Conservation (phyloP, 805 yeast species). For the Lachancea lanzarotensis region DNA sequence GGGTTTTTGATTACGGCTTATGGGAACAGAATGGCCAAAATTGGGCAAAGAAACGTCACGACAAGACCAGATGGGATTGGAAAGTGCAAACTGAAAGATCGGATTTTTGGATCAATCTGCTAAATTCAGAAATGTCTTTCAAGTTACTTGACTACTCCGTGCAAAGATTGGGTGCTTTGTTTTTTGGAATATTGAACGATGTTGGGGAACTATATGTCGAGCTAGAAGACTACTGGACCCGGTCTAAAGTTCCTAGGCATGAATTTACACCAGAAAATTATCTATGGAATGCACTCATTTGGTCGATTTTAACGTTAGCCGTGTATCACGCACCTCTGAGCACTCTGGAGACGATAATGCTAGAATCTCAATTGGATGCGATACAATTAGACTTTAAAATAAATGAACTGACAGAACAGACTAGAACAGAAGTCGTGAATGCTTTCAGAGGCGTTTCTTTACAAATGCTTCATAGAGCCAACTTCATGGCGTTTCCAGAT, state of each 20-base stretch:
- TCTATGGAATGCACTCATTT: constrained; percentile 25
- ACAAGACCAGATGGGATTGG: background rate
- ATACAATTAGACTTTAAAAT: constrained; percentile 3
- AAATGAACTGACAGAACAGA: constrained; percentile 9
- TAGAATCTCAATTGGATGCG: background rate
- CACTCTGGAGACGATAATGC: constrained; percentile 10
- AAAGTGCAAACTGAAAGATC: constrained; percentile 10
- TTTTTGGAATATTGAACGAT: constrained; percentile 29
- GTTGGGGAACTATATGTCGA: constrained; percentile 24
- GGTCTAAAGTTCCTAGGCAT: constrained; percentile 9
- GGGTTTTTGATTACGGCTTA: constrained; percentile 24
- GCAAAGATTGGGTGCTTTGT: constrained; percentile 29
- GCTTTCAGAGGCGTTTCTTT: constrained; percentile 17
- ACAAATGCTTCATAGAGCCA: constrained; percentile 14
- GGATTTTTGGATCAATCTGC: constrained; percentile 12
- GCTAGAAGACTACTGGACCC: constrained; percentile 22
- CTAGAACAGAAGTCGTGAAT: constrained; percentile 13
- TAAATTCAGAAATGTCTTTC: constrained; percentile 19
- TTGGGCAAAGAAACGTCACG: constrained; percentile 7
- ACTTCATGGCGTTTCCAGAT: constrained; percentile 23
- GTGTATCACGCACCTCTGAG: constrained; percentile 25
- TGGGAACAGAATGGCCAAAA: constrained; percentile 13
- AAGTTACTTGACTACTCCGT: constrained; percentile 25
- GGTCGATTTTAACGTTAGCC: constrained; percentile 27
- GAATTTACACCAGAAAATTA: constrained; percentile 17